Conservation (phyloP, 2,329 filamentous ascomycete genomes). For the Pseudogymnoascus sp. region DNA sequence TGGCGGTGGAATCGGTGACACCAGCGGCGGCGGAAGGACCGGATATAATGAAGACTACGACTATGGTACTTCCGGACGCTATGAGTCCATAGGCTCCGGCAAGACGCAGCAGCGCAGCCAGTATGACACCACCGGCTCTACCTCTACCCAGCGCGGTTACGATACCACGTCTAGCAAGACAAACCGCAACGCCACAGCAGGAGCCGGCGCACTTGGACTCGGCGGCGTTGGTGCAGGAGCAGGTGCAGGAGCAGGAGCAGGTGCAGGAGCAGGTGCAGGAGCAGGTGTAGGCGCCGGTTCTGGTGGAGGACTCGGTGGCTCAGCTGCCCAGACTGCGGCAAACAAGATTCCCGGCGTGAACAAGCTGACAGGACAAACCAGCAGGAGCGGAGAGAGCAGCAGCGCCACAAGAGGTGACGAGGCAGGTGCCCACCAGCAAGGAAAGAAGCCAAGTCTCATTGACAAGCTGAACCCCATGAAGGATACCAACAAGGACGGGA, state of each 20-base stretch:
- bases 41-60: not conserved
- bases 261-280: not conserved
- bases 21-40: not conserved
- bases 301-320: not conserved
- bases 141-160: constrained; percentile 1
- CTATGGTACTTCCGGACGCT: not conserved
- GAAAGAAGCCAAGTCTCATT: constrained; percentile 39
- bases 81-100: constrained; percentile 14
- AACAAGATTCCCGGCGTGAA: not conserved
- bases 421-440: not conserved
- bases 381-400: not conserved
- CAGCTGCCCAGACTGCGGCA: not conserved
- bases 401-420: not conserved
- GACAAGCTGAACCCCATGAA: constrained; percentile 47
- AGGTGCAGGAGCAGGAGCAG: not conserved
- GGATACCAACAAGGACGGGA: constrained; percentile 47
- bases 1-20: constrained; percentile 1
- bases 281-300: constrained; percentile 10
- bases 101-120: constrained; percentile 9
- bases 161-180: not conserved
- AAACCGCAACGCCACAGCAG: not conserved
- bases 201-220: not conserved
- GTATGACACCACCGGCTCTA: not conserved
- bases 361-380: not conserved
- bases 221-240: not conserved